These are phyloP conservation scores for Persicaria maculosa DNA, from an alignment of 148 eudicot genomes.

Conservation along the genomic window DNA sequence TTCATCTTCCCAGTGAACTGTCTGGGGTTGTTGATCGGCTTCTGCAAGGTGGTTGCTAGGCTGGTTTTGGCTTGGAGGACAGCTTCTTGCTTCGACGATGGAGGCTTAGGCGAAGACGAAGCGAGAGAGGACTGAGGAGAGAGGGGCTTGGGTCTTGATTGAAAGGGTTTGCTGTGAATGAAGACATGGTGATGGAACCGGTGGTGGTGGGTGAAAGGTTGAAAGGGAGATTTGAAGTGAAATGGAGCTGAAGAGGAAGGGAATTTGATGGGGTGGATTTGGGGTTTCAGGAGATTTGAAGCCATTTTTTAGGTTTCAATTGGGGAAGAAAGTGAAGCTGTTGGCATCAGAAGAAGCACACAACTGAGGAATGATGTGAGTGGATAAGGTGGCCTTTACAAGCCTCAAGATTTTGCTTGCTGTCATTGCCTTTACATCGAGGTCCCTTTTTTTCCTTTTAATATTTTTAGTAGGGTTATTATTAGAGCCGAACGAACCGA, in stretches of 20 bases:
- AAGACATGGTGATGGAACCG: slow-evolving; percentile 2
- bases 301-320: slow-evolving; percentile 36
- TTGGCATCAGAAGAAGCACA: background rate
- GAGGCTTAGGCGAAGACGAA: slow-evolving; percentile 42
- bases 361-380: background rate
- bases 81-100: slow-evolving; percentile 72
- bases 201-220: slow-evolving; percentile 1
- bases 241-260: slow-evolving; percentile 17
- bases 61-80: slow-evolving; percentile 69
- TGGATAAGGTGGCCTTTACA: slow-evolving; percentile 1
- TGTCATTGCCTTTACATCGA: background rate
- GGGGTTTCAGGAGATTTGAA: slow-evolving; percentile 35
- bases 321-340: background rate
- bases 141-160: slow-evolving; percentile 12
- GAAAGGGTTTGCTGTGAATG: slow-evolving; percentile 8
- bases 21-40: slow-evolving; percentile 70
- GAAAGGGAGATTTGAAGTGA: slow-evolving; percentile 19
- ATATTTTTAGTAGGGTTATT: no score
- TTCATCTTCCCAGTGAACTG: slow-evolving; percentile 53
- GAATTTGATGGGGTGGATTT: slow-evolving; percentile 27
- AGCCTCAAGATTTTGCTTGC: background rate
- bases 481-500: no score
- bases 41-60: slow-evolving; percentile 59
- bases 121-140: slow-evolving; percentile 34
- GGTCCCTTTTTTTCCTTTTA: no score